phyloP scores from a whole-genome alignment of 495 filamentous ascomycete genomes.

The Tuber magnatum region DNA sequence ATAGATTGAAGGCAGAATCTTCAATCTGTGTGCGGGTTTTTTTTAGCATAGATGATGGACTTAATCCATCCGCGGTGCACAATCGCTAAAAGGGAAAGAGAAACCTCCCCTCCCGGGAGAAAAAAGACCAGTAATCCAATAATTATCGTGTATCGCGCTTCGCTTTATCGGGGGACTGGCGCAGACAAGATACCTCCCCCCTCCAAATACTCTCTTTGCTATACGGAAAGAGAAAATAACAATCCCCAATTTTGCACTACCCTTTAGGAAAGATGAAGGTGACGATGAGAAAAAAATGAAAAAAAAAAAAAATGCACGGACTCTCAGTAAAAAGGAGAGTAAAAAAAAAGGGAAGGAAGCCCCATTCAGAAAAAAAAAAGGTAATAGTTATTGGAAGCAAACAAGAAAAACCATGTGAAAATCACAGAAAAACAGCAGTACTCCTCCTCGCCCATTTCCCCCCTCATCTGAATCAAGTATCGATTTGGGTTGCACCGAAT shows the following conservation, averaged over 20 bases:
- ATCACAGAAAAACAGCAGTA: background rate
- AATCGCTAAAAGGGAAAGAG: background rate
- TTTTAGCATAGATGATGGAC: background rate
- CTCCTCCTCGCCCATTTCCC: background rate
- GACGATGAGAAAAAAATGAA: background rate
- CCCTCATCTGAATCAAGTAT: background rate
- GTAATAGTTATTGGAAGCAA: background rate
- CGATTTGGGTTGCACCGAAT: background rate
- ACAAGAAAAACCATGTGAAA: background rate
- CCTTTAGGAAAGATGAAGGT: background rate
- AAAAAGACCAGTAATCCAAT: background rate
- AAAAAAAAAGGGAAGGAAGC: background rate
- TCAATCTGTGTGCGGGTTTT: background rate
- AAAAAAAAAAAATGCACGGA: background rate
- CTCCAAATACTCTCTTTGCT: background rate
- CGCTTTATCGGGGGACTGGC: background rate
- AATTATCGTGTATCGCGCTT: background rate
- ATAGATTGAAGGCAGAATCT: background rate
- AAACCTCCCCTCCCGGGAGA: background rate
- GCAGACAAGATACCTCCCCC: background rate
- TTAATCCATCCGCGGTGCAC: background rate
- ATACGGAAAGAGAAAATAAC: background rate
- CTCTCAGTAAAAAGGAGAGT: background rate
- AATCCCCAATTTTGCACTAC: background rate
- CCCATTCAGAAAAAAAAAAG: background rate